Evolutionary conservation across 352 stramenopile species (phyloP).

Genomic region (Phytophthora tentaculata): DNA sequence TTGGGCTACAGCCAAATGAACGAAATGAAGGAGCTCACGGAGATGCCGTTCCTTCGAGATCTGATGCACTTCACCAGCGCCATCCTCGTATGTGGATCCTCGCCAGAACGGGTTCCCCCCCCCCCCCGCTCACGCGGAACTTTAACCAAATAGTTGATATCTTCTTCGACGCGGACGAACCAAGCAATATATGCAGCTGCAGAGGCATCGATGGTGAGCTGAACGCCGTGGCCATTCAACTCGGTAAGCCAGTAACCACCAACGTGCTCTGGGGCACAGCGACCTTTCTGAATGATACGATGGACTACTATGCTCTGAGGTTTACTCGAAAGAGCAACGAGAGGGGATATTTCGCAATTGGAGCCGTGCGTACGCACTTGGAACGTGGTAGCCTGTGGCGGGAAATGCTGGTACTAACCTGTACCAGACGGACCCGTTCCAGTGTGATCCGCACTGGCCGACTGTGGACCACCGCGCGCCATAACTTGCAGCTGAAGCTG

Average conservation of each 20-base stretch:
- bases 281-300: conserved; percentile 26
- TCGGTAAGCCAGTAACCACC: conserved; percentile 19
- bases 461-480: conserved; percentile 16
- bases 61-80: conserved; percentile 17
- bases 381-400: conserved; percentile 19
- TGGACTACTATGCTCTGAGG: conserved; percentile 24
- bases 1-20: conserved; percentile 11
- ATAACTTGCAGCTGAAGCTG: background rate
- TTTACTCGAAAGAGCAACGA: conserved; percentile 14
- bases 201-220: conserved; percentile 13
- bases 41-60: conserved; percentile 23
- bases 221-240: conserved; percentile 27
- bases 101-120: conserved; percentile 2
- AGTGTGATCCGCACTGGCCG: conserved; percentile 19
- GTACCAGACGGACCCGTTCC: conserved; percentile 27
- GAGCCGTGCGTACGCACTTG: conserved; percentile 2
- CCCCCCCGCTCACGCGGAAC: no score
- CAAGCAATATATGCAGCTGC: conserved; percentile 22
- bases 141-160: no score
- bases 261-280: conserved; percentile 25
- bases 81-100: conserved; percentile 16
- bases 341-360: conserved; percentile 16
- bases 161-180: conserved; percentile 4
- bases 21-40: conserved; percentile 23
- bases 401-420: conserved; percentile 15